These are phyloP conservation scores for Ambrosia trifida DNA, from an alignment of 129 eudicot genomes.

Conservation along the genomic window DNA sequence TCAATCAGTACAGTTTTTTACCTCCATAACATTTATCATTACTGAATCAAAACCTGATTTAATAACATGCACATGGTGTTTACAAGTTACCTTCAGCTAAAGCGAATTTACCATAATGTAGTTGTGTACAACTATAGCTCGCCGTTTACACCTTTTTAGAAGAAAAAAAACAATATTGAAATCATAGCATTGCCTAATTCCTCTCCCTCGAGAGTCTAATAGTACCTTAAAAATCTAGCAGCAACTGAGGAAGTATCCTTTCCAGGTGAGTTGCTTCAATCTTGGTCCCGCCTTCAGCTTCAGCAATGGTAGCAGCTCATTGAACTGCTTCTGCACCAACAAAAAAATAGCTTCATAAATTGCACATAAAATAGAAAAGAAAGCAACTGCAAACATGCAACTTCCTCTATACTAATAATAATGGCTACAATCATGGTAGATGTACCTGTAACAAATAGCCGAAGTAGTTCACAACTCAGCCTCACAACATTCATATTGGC, in stretches of 20 bases:
- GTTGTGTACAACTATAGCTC: no score
- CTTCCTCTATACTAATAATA: constrained; percentile 17
- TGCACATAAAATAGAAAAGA: no score
- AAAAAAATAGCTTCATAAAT: background rate
- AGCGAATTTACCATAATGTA: no score
- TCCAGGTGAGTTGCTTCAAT: constrained; percentile 91
- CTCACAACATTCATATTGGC: constrained; percentile 81
- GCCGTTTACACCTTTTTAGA: no score
- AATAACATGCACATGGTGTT: no score
- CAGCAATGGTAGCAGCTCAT: constrained; percentile 85
- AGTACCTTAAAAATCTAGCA: constrained; percentile 77
- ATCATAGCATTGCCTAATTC: constrained; percentile 13
- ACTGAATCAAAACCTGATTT: no score
- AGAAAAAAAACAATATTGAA: background rate
- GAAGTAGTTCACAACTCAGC: constrained; percentile 87
- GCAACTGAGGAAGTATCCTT: constrained; percentile 85
- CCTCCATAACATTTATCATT: no score
- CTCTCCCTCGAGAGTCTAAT: background rate
- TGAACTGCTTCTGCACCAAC: constrained; percentile 69
- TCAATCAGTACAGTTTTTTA: no score
- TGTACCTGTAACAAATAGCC: constrained; percentile 75
- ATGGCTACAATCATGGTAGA: constrained; percentile 3
- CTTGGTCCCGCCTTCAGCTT: constrained; percentile 73
- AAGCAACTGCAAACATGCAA: constrained; percentile 14
- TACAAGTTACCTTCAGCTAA: no score